phyloP scores from a whole-genome alignment of 345 rosid genomes.

The Gossypioides kirkii region DNA sequence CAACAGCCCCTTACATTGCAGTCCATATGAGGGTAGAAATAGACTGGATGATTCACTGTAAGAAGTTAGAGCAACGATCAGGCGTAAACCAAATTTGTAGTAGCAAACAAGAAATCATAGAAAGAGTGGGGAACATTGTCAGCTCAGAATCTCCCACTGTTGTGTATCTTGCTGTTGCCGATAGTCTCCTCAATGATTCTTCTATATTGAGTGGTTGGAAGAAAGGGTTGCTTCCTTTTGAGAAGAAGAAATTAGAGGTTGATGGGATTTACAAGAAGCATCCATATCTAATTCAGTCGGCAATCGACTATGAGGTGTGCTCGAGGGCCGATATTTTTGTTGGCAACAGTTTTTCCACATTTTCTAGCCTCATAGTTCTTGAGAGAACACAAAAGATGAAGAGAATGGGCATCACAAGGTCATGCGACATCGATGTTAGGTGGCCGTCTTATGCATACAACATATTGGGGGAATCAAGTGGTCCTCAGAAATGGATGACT shows the following conservation, averaged over 20 bases:
- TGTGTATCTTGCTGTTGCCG: constrained; percentile 86
- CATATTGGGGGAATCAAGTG: constrained; percentile 50
- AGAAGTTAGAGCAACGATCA: constrained; percentile 67
- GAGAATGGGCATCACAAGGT: constrained; percentile 49
- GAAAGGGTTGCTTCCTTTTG: constrained; percentile 65
- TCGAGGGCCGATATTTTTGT: constrained; percentile 70
- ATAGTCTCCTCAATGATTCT: constrained; percentile 70
- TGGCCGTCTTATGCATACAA: constrained; percentile 96
- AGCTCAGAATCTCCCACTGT: constrained; percentile 46
- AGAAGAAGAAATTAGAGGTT: constrained; percentile 80
- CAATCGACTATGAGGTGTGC: constrained; percentile 96
- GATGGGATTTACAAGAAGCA: constrained; percentile 60
- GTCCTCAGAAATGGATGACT: constrained; percentile 82
- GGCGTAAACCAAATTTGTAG: constrained; percentile 74
- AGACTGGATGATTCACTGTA: constrained; percentile 99
- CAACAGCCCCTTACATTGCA: constrained; percentile 47
- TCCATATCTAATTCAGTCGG: constrained; percentile 82
- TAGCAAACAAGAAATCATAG: constrained; percentile 71
- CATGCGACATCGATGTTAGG: constrained; percentile 41
- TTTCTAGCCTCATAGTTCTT: constrained; percentile 84
- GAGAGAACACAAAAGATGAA: constrained; percentile 79
- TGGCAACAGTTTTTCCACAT: constrained; percentile 93
- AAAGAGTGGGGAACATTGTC: constrained; percentile 65
- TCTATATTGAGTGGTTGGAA: constrained; percentile 75
- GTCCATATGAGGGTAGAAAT: constrained; percentile 98